Evolutionary conservation across 2,329 filamentous ascomycete genomes (phyloP).

Genomic region (Rasamsonia emersonii): DNA sequence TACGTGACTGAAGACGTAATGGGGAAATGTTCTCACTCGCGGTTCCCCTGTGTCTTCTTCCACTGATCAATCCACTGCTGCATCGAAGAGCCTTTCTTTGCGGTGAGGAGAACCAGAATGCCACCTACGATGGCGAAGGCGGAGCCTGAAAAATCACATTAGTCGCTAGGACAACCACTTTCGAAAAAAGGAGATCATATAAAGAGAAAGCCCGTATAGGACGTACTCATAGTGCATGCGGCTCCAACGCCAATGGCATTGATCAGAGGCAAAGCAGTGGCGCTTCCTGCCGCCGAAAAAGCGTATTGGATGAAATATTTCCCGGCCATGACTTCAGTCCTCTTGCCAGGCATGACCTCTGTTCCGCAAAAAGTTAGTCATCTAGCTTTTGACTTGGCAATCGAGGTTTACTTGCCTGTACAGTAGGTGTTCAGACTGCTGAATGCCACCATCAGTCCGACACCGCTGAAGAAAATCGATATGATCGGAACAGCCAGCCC

Average conservation of each 20-base stretch:
- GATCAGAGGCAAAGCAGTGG: constrained; percentile 63
- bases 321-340: constrained; percentile 67
- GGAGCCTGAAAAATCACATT: constrained; percentile 15
- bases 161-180: constrained; percentile 32
- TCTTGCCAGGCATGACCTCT: constrained; percentile 38
- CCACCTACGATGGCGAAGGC: constrained; percentile 21
- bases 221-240: constrained; percentile 62
- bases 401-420: constrained; percentile 16
- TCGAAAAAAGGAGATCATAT: background rate
- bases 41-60: too few species aligned
- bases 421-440: constrained; percentile 65
- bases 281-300: constrained; percentile 62
- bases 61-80: constrained; percentile 22
- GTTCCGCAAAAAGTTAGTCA: background rate
- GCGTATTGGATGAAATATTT: constrained; percentile 74
- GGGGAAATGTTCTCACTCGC: too few species aligned
- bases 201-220: too few species aligned
- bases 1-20: too few species aligned
- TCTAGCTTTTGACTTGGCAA: background rate
- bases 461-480: constrained; percentile 62
- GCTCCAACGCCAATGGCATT: constrained; percentile 67
- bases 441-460: constrained; percentile 66
- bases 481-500: constrained; percentile 56
- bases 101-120: constrained; percentile 18
- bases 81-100: constrained; percentile 25